Conservation (phyloP, 2,329 filamentous ascomycete species). For the Atkinsonella hypoxylon region DNA sequence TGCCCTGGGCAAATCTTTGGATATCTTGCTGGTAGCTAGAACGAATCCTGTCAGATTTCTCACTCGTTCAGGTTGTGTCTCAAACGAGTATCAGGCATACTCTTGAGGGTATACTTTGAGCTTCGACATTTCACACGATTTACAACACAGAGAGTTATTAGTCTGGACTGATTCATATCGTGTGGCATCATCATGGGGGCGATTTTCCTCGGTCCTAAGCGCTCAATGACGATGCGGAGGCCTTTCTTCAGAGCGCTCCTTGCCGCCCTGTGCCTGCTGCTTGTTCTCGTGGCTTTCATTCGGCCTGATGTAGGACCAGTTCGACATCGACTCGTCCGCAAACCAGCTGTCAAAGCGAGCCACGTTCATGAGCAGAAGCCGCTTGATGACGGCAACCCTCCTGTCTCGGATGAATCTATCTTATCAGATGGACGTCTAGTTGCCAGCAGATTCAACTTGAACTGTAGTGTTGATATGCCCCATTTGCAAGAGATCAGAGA, state of each 20-base stretch:
- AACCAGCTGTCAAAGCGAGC: conserved; percentile 17
- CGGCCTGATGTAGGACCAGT: conserved; percentile 30
- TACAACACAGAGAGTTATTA: not conserved
- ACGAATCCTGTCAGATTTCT: not conserved
- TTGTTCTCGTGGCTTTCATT: conserved; percentile 29
- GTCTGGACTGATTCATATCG: too few relatives aligned
- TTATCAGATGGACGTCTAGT: conserved; percentile 8
- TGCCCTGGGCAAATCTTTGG: not conserved
- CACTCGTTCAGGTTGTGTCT: not conserved
- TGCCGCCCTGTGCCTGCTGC: conserved; percentile 29
- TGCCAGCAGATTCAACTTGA: conserved; percentile 24
- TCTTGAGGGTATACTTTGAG: not conserved
- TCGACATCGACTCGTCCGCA: conserved; percentile 26
- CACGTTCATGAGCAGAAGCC: conserved; percentile 19
- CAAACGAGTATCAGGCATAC: not conserved
- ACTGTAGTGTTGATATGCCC: conserved; percentile 37
- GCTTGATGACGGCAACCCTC: conserved; percentile 13
- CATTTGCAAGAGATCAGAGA: conserved; percentile 33
- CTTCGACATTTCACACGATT: not conserved
- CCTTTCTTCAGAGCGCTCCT: conserved; percentile 33
- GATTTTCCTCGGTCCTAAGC: conserved; percentile 24
- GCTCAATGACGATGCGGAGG: conserved; percentile 36
- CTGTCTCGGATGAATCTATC: conserved; percentile 9
- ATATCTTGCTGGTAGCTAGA: not conserved
- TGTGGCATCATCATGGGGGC: conserved; percentile 20